Evolutionary conservation across 441 rosid genomes (phyloP).

Genomic region (Erysimum cheiri): DNA sequence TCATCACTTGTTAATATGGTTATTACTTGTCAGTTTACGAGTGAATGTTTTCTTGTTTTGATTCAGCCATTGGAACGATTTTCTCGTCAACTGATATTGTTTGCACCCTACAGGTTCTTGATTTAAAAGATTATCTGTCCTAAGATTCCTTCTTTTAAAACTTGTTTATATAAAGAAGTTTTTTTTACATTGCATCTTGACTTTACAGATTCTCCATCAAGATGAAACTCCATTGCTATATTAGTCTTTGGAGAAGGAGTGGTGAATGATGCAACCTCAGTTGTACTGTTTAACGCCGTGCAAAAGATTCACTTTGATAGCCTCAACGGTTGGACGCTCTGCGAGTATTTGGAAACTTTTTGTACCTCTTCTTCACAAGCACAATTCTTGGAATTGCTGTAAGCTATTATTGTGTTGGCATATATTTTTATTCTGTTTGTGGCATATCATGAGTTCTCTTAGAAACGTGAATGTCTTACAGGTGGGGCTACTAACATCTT

Average conservation of each 20-base stretch:
- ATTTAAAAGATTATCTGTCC: not conserved
- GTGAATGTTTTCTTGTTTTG: conserved; percentile 35
- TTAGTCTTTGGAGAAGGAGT: conserved; percentile 62
- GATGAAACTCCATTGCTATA: conserved; percentile 86
- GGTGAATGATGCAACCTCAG: conserved; percentile 91
- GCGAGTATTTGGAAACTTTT: conserved; percentile 63
- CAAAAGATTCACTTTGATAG: conserved; percentile 71
- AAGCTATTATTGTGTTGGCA: conserved; percentile 38
- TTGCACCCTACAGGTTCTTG: conserved; percentile 86
- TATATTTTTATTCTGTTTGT: conserved; percentile 8
- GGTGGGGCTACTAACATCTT: conserved; percentile 80
- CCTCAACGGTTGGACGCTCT: conserved; percentile 55
- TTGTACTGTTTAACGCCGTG: conserved; percentile 81
- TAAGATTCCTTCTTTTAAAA: not conserved
- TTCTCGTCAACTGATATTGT: conserved; percentile 93
- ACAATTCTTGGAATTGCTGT: conserved; percentile 76
- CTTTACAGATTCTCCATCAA: conserved; percentile 80
- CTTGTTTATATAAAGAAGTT: not conserved
- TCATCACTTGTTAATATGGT: not conserved
- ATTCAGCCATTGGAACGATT: conserved; percentile 83
- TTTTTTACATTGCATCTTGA: not conserved
- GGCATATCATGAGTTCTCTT: conserved; percentile 16
- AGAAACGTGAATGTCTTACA: conserved; percentile 39
- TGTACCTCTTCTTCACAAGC: conserved; percentile 78
- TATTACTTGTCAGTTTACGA: conserved; percentile 10